Evolutionary conservation across 2,329 filamentous ascomycete genomes (phyloP).

Genomic region (Clonostachys byssicola): DNA sequence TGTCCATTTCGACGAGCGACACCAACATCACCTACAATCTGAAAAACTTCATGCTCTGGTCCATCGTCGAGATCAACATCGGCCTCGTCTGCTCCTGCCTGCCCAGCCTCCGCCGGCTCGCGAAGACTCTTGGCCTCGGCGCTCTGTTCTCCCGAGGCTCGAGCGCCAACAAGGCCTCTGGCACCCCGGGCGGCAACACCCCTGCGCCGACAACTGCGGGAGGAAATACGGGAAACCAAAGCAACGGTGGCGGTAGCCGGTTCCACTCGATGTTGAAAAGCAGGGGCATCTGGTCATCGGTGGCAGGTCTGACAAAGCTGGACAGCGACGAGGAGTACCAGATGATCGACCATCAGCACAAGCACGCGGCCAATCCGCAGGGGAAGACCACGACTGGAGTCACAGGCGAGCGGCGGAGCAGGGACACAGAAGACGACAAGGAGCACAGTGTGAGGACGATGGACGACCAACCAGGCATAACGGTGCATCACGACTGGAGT

Average conservation of each 20-base stretch:
- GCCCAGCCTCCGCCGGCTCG: conserved; percentile 20
- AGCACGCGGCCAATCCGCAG: neutral
- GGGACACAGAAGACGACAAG: neutral
- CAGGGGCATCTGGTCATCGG: too few species aligned
- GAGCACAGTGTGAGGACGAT: neutral
- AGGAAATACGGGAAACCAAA: too few species aligned
- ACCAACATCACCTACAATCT: neutral
- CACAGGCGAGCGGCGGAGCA: neutral
- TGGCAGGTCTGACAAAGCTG: neutral
- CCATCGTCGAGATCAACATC: conserved; percentile 24
- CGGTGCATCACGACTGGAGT: neutral
- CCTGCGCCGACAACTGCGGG: too few species aligned
- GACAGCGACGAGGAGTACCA: neutral
- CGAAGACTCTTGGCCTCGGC: conserved; percentile 3
- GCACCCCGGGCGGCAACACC: too few species aligned
- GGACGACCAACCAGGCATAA: neutral
- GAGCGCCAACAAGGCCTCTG: too few species aligned
- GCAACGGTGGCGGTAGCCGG: too few species aligned
- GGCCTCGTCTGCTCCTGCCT: conserved; percentile 28
- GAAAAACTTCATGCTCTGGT: conserved; percentile 14
- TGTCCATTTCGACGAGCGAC: neutral
- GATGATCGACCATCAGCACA: neutral
- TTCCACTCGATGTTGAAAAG: too few species aligned
- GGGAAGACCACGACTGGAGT: neutral
- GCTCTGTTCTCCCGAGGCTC: neutral